Evolutionary conservation across 345 rosid species (phyloP).

Genomic region (Sisymbrium altissimum): DNA sequence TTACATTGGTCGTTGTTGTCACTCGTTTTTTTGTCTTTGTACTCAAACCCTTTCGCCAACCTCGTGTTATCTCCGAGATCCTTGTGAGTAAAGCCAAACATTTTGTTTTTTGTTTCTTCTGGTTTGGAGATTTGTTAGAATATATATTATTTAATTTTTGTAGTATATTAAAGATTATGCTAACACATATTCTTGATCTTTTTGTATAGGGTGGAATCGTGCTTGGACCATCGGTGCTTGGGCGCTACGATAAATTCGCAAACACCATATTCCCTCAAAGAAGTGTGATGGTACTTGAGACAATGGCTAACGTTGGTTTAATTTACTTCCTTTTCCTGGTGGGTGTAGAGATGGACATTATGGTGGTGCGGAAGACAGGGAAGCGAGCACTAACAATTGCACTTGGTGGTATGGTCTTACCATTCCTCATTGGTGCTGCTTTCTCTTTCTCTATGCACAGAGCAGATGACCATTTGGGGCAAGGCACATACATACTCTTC

Average conservation of each 20-base stretch:
- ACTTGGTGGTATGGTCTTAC: constrained; percentile 74
- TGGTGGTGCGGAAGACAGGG: constrained; percentile 65
- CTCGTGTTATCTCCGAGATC: constrained; percentile 87
- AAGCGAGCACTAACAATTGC: constrained; percentile 64
- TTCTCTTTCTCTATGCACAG: constrained; percentile 50
- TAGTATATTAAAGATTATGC: neutral
- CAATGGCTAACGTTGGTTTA: constrained; percentile 92
- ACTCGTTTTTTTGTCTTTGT: constrained; percentile 67
- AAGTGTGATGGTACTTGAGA: constrained; percentile 96
- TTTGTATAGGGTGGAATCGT: constrained; percentile 68
- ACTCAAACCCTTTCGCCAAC: constrained; percentile 88
- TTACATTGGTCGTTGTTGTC: constrained; percentile 61
- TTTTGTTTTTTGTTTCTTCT: neutral
- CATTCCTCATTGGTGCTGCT: constrained; percentile 52
- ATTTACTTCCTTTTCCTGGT: constrained; percentile 84
- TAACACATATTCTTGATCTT: neutral
- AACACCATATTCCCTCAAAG: constrained; percentile 59
- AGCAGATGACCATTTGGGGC: constrained; percentile 1
- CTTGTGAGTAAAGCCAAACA: constrained; percentile 41
- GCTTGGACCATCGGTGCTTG: constrained; percentile 82
- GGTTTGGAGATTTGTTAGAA: neutral
- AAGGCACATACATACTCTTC: constrained; percentile 66
- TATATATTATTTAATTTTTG: neutral
- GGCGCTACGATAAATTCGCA: constrained; percentile 41
- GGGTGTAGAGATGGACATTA: constrained; percentile 94